phyloP scores from a whole-genome alignment of 805 yeast species.

The Starmerella davenportii region DNA sequence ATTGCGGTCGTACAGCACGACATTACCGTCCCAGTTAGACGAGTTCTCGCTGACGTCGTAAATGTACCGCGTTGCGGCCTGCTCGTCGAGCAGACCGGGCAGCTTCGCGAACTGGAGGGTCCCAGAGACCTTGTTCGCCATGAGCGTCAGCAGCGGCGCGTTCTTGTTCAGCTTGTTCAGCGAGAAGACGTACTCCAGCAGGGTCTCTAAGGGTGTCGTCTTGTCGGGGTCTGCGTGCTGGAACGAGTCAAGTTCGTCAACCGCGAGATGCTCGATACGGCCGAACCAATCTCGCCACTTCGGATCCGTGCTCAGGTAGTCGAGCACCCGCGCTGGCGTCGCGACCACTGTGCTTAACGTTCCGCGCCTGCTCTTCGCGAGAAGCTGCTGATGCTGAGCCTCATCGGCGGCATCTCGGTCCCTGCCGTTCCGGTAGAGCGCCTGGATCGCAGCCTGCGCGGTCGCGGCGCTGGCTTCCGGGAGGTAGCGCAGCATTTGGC shows the following conservation, averaged over 20 bases:
- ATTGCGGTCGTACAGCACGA: background rate
- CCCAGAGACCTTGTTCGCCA: constrained; percentile 3
- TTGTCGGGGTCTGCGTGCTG: constrained; percentile 6
- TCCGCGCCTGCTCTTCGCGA: constrained; percentile 16
- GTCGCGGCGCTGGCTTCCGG: background rate
- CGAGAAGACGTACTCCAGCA: constrained; percentile 12
- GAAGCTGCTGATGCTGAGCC: constrained; percentile 16
- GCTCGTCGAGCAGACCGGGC: constrained; percentile 2
- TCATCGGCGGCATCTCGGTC: constrained; percentile 11
- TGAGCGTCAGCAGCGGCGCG: constrained; percentile 6
- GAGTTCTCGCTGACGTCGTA: constrained; percentile 5
- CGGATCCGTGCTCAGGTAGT: constrained; percentile 25
- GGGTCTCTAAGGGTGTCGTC: constrained; percentile 14
- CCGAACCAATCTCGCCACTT: background rate
- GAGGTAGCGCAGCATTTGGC: constrained; percentile 2
- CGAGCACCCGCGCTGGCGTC: constrained; percentile 37
- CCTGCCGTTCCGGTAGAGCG: constrained; percentile 18
- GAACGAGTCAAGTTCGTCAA: constrained; percentile 20
- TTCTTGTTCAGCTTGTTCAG: background rate
- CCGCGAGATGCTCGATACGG: constrained; percentile 11
- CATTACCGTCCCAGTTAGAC: constrained; percentile 3
- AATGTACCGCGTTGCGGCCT: constrained; percentile 1
- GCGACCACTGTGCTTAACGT: constrained; percentile 30
- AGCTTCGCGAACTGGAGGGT: constrained; percentile 5
- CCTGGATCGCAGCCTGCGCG: constrained; percentile 1